These are phyloP conservation scores for Paraglomus brasilianum DNA, from an alignment of 192 early-diverging fungal species.

Conservation along the genomic window DNA sequence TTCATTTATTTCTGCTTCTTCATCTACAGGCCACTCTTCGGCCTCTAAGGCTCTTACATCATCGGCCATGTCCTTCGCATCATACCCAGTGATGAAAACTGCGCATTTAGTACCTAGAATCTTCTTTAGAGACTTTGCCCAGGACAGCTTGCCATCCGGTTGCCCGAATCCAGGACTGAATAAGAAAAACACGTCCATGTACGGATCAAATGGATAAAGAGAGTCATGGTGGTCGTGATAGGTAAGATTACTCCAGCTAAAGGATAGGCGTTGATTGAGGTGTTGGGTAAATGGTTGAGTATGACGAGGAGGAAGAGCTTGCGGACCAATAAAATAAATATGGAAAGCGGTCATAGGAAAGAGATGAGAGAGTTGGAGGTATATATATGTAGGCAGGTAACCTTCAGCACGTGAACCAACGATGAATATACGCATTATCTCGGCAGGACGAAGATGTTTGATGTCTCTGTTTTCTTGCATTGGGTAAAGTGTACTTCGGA, in stretches of 20 bases:
- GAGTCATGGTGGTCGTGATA: slow-evolving; percentile 64
- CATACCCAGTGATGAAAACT: slow-evolving; percentile 76
- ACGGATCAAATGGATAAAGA: slow-evolving; percentile 70
- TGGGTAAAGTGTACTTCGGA: slow-evolving; percentile 43
- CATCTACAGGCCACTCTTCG: slow-evolving; percentile 39
- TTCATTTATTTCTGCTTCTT: neutral
- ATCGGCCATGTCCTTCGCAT: slow-evolving; percentile 60
- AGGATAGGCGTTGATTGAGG: slow-evolving; percentile 60
- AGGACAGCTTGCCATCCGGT: slow-evolving; percentile 54
- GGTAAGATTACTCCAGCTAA: slow-evolving; percentile 64
- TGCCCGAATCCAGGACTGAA: slow-evolving; percentile 77
- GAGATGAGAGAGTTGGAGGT: slow-evolving; percentile 68
- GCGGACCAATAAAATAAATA: slow-evolving; percentile 79
- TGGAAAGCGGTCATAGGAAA: slow-evolving; percentile 73
- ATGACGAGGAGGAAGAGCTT: slow-evolving; percentile 54
- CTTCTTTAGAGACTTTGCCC: slow-evolving; percentile 66
- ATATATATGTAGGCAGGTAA: slow-evolving; percentile 72
- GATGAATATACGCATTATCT: neutral
- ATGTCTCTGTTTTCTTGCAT: slow-evolving; percentile 24
- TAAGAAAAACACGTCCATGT: slow-evolving; percentile 74
- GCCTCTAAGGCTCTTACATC: slow-evolving; percentile 60
- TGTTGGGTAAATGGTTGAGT: slow-evolving; percentile 33
- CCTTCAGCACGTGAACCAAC: slow-evolving; percentile 74
- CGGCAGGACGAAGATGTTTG: neutral
- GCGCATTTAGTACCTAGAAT: slow-evolving; percentile 75